Percentiles rank a stretch among this genome's conserved stretches.
Evolutionary conservation across 208 protist species (phyloP).

Genomic region (Trypanosomatidae sp.): DNA sequence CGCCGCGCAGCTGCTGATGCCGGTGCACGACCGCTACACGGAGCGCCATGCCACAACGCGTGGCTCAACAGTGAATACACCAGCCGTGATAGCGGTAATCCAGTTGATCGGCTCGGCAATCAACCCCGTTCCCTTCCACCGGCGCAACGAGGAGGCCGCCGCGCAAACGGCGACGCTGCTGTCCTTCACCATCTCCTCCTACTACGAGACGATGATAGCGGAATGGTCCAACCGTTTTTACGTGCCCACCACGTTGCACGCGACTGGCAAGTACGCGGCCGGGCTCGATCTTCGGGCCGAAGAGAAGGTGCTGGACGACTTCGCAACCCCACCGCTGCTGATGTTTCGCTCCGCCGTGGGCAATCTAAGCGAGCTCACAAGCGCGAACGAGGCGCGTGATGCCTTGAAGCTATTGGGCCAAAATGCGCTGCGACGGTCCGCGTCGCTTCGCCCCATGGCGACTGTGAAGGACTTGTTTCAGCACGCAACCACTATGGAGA

Average conservation of each 20-base stretch:
- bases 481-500: conserved; percentile 71
- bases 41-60: conserved; percentile 15
- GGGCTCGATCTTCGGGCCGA: conserved; percentile 69
- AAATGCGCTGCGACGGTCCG: conserved; percentile 43
- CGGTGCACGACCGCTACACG: conserved; percentile 68
- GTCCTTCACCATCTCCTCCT: conserved; percentile 77
- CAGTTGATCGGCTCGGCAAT: conserved; percentile 81
- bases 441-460: conserved; percentile 40
- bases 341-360: conserved; percentile 57
- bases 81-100: conserved; percentile 55
- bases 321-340: conserved; percentile 52
- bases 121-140: conserved; percentile 75
- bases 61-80: neutral
- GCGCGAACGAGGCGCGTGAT: conserved; percentile 65
- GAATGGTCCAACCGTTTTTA: conserved; percentile 91
- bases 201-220: conserved; percentile 80
- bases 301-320: conserved; percentile 85
- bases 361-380: conserved; percentile 45
- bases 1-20: conserved; percentile 79
- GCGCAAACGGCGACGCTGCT: conserved; percentile 71
- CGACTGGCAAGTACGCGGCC: conserved; percentile 61
- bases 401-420: conserved; percentile 51
- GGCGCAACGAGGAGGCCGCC: conserved; percentile 76
- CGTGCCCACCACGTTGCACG: conserved; percentile 54
- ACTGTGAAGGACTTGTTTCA: conserved; percentile 67